Conservation (phyloP, 192 early-diverging fungal species). For the Coemansia guatemalensis region DNA sequence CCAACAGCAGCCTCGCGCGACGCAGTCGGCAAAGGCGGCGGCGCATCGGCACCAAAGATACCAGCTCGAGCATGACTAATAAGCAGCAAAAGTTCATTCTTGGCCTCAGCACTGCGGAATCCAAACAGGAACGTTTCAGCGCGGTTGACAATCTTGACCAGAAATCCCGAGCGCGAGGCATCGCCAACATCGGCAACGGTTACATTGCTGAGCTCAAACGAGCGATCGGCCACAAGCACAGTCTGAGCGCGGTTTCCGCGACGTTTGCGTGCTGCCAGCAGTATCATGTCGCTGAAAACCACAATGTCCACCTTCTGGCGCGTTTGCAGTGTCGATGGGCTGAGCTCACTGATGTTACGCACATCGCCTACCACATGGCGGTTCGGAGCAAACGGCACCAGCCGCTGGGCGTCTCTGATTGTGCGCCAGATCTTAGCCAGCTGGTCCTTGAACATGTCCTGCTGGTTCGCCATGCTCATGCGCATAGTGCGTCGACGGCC, state of each 20-base stretch:
- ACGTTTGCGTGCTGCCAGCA: slow-evolving; percentile 79
- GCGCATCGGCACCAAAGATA: slow-evolving; percentile 33
- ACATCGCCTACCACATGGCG: slow-evolving; percentile 74
- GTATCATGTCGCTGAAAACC: slow-evolving; percentile 80
- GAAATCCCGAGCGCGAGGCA: slow-evolving; percentile 68
- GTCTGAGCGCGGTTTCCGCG: slow-evolving; percentile 65
- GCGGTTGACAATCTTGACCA: slow-evolving; percentile 83
- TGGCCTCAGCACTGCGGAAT: slow-evolving; percentile 38
- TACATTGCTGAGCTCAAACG: slow-evolving; percentile 75
- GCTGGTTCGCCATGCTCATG: slow-evolving; percentile 55
- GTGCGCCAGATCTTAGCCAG: slow-evolving; percentile 49
- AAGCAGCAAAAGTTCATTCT: slow-evolving; percentile 51
- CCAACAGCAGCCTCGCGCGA: slow-evolving; percentile 1
- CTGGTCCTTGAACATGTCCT: slow-evolving; percentile 55
- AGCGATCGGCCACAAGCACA: slow-evolving; percentile 78
- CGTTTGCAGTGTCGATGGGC: slow-evolving; percentile 69
- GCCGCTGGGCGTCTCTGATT: slow-evolving; percentile 56
- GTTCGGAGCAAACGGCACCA: slow-evolving; percentile 67
- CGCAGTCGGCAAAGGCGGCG: slow-evolving; percentile 16
- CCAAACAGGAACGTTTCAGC: slow-evolving; percentile 76
- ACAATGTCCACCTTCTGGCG: slow-evolving; percentile 78
- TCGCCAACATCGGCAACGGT: slow-evolving; percentile 85
- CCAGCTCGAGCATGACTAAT: slow-evolving; percentile 45
- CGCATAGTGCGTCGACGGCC: slow-evolving; percentile 52
- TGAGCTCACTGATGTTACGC: slow-evolving; percentile 74